Conservation (phyloP, 352 stramenopile species). For the Globisporangium camurandrum region DNA sequence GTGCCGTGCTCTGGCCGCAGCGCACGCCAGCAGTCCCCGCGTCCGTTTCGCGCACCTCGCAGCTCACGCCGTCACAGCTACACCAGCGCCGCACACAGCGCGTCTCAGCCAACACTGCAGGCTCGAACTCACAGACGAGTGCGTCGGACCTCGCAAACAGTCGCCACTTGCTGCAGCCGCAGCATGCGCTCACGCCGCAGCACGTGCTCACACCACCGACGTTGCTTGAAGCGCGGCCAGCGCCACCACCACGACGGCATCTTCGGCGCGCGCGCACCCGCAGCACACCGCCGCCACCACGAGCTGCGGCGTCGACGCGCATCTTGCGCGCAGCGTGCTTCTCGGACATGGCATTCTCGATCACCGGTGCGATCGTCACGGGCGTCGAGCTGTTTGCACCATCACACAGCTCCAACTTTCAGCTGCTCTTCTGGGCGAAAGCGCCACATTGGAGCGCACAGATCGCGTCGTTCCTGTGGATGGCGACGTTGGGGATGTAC, state of each 20-base stretch:
- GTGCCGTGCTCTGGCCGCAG: constrained; percentile 9
- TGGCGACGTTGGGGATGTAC: constrained; percentile 64
- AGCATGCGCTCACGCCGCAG: neutral
- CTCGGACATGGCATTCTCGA: constrained; percentile 63
- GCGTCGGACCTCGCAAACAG: constrained; percentile 23
- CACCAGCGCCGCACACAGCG: constrained; percentile 7
- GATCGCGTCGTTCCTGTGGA: constrained; percentile 76
- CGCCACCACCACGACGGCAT: constrained; percentile 7
- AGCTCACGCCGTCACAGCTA: constrained; percentile 4
- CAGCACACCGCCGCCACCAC: constrained; percentile 22
- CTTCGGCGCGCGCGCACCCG: constrained; percentile 22
- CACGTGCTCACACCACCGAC: neutral
- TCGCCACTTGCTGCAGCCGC: constrained; percentile 10
- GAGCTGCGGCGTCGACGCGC: constrained; percentile 49
- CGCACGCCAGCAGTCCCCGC: constrained; percentile 2
- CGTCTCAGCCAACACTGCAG: constrained; percentile 7
- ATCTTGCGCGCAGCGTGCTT: constrained; percentile 65
- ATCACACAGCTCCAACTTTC: constrained; percentile 23
- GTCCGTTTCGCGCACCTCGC: neutral
- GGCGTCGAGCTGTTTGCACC: constrained; percentile 39
- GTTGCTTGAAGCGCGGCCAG: constrained; percentile 9
- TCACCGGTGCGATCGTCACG: constrained; percentile 52
- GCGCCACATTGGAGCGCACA: constrained; percentile 72
- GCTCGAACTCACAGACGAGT: constrained; percentile 22
- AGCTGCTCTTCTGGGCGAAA: constrained; percentile 62